phyloP scores from a whole-genome alignment of 75 land plant genomes.

The Pinus tabuliformis region DNA sequence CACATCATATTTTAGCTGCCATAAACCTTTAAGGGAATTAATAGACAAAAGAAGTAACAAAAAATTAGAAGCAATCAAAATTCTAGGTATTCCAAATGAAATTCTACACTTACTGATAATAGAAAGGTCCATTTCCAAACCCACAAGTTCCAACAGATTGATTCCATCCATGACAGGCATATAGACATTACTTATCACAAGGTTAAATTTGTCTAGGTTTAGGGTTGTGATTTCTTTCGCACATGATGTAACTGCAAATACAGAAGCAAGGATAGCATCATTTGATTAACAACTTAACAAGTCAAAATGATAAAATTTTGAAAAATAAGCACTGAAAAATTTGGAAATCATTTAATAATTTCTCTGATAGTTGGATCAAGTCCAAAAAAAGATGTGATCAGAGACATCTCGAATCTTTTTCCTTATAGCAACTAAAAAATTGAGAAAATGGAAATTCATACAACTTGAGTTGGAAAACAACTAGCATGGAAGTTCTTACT shows the following conservation, averaged over 20 bases:
- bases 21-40: neutral
- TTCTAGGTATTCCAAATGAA: neutral
- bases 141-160: slow-evolving; percentile 83
- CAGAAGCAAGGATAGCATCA: neutral
- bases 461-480: neutral
- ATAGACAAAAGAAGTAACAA: neutral
- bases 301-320: neutral
- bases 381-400: neutral
- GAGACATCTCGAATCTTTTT: neutral
- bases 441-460: neutral
- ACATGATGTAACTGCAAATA: slow-evolving; percentile 70
- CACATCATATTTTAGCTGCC: neutral
- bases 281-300: neutral
- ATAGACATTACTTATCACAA: slow-evolving; percentile 85
- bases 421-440: neutral
- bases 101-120: slow-evolving; percentile 68
- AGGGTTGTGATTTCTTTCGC: slow-evolving; percentile 56
- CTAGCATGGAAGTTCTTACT: neutral
- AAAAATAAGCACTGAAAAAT: slow-evolving; percentile 5
- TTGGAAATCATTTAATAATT: neutral
- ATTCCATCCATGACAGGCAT: slow-evolving; percentile 98
- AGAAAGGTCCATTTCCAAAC: slow-evolving; percentile 90
- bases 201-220: slow-evolving; percentile 60
- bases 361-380: neutral
- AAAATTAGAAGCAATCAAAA: neutral